phyloP scores from a whole-genome alignment of 2,329 filamentous ascomycete genomes.

The Cytospora leucostoma region DNA sequence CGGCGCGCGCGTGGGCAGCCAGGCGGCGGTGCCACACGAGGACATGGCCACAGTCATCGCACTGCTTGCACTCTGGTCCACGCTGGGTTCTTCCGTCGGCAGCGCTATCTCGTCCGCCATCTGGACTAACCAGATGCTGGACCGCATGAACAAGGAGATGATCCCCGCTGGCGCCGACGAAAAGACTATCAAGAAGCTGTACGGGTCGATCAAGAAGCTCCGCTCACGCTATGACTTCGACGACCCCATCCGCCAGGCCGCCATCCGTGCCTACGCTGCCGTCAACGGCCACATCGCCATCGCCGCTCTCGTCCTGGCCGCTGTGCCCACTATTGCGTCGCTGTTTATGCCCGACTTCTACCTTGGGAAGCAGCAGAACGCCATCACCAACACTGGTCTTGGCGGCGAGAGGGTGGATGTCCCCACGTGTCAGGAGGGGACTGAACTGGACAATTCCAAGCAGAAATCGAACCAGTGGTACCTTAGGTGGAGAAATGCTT shows the following conservation, averaged over 20 bases:
- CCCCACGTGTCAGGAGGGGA: conserved; percentile 6
- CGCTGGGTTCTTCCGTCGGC: conserved; percentile 42
- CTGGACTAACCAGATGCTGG: conserved; percentile 43
- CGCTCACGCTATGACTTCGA: conserved; percentile 37
- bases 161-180: conserved; percentile 33
- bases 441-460: background rate
- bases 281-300: conserved; percentile 42
- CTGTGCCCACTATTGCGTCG: conserved; percentile 38
- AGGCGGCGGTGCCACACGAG: conserved; percentile 46
- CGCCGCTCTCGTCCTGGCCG: conserved; percentile 36
- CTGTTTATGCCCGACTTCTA: conserved; percentile 45
- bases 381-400: conserved; percentile 30
- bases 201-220: conserved; percentile 40
- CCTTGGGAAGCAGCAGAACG: conserved; percentile 32
- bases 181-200: conserved; percentile 35
- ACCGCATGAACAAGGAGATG: conserved; percentile 36
- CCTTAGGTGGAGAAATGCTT: conserved; percentile 1
- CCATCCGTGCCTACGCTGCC: conserved; percentile 40
- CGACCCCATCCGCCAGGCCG: conserved; percentile 40
- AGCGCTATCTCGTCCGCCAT: conserved; percentile 42
- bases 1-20: conserved; percentile 42
- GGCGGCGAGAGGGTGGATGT: conserved; percentile 17
- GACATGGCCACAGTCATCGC: conserved; percentile 44
- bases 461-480: conserved; percentile 16
- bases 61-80: conserved; percentile 43